A percentile compares a stretch with the other conserved stretches of the same genome.
phyloP scores from a whole-genome alignment of 352 stramenopile species.

The Globisporangium radiosum region DNA sequence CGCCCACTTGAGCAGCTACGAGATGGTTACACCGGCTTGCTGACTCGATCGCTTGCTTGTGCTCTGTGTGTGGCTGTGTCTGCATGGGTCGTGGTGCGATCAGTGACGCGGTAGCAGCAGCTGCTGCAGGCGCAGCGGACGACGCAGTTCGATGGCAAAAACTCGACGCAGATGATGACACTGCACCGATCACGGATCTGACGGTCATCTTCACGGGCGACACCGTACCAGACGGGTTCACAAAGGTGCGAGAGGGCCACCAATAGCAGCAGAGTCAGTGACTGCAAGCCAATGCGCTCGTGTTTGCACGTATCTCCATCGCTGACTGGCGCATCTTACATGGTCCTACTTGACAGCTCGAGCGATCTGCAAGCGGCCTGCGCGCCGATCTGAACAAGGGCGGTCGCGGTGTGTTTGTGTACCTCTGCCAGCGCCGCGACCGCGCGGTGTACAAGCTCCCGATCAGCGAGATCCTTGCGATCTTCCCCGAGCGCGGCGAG shows the following conservation, averaged over 20 bases:
- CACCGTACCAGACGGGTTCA: conserved; percentile 55
- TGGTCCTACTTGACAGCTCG: conserved; percentile 30
- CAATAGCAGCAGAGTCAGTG: no score
- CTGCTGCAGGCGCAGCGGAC: background rate
- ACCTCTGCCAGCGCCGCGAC: conserved; percentile 64
- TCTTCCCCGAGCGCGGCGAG: conserved; percentile 74
- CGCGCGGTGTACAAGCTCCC: conserved; percentile 34
- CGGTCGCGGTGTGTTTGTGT: conserved; percentile 69
- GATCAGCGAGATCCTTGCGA: conserved; percentile 70
- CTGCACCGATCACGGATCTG: conserved; percentile 54
- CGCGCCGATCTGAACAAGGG: conserved; percentile 80
- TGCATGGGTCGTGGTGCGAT: no score
- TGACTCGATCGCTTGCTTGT: no score
- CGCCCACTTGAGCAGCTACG: background rate
- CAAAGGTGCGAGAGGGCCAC: conserved; percentile 33
- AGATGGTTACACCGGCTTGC: no score
- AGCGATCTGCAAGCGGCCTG: conserved; percentile 62
- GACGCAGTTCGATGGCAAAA: conserved; percentile 39
- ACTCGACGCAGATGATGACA: conserved; percentile 36
- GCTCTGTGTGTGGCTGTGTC: no score
- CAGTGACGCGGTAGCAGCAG: no score
- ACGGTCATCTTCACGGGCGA: conserved; percentile 78
- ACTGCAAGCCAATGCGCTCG: no score
- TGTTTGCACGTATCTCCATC: no score
- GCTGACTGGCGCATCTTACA: no score